phyloP scores from a whole-genome alignment of 805 yeast species.

The Scheffersomyces coipomensis region DNA sequence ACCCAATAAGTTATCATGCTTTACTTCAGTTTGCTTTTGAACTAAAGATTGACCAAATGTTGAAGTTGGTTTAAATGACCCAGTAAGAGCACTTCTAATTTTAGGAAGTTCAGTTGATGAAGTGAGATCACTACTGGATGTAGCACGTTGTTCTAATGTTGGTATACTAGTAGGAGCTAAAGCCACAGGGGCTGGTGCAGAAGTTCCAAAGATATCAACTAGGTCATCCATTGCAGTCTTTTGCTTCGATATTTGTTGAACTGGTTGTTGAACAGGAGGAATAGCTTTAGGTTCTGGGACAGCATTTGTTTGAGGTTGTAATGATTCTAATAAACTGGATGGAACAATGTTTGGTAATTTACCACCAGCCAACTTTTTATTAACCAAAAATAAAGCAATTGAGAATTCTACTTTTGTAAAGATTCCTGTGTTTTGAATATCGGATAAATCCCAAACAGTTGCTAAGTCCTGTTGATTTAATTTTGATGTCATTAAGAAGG shows the following conservation, averaged over 20 bases:
- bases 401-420: conserved; percentile 83
- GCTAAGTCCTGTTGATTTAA: conserved; percentile 84
- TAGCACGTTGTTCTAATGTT: conserved; percentile 16
- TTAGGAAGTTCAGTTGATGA: conserved; percentile 27
- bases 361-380: conserved; percentile 75
- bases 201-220: conserved; percentile 45
- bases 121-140: conserved; percentile 35
- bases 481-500: conserved; percentile 84
- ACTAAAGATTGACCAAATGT: conserved; percentile 77
- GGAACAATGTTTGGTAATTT: conserved; percentile 81
- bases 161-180: conserved; percentile 12
- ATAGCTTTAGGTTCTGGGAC: conserved; percentile 7
- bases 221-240: conserved; percentile 65
- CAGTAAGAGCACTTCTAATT: conserved; percentile 29
- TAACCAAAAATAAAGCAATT: conserved; percentile 90
- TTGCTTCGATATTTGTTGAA: conserved; percentile 21
- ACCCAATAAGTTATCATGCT: conserved; percentile 27
- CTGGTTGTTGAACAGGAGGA: conserved; percentile 2
- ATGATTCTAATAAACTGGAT: conserved; percentile 47
- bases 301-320: conserved; percentile 13
- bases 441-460: conserved; percentile 91
- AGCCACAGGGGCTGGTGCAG: conserved; percentile 20
- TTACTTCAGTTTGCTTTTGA: conserved; percentile 22
- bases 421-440: conserved; percentile 79
- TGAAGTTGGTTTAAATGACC: conserved; percentile 76